Evolutionary conservation across 305 asterid genomes (phyloP).

Genomic region (Fraxinus velutina): DNA sequence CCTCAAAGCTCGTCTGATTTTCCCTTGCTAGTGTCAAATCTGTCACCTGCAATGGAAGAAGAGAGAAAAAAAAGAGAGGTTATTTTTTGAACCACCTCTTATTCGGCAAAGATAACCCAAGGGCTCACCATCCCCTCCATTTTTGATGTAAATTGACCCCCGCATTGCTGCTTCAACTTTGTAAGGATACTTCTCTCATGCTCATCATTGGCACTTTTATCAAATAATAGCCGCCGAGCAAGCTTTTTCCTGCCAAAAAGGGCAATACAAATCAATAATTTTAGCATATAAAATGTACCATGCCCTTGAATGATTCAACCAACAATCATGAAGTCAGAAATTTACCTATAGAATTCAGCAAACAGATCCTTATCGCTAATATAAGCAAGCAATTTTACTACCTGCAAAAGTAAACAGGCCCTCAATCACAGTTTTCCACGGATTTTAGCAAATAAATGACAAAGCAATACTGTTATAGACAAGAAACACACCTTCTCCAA

Average conservation of each 20-base stretch:
- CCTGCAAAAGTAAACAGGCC: constrained; percentile 42
- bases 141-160: constrained; percentile 91
- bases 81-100: neutral
- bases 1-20: constrained; percentile 82
- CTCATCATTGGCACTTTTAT: constrained; percentile 96
- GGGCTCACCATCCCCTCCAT: constrained; percentile 97
- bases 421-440: constrained; percentile 22
- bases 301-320: neutral
- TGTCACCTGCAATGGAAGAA: constrained; percentile 60
- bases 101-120: neutral
- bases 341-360: constrained; percentile 89
- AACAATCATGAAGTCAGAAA: constrained; percentile 7
- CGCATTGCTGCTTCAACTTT: constrained; percentile 94
- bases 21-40: constrained; percentile 96
- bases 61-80: constrained; percentile 6
- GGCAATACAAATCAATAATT: neutral
- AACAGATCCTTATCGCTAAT: constrained; percentile 90
- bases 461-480: neutral
- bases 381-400: constrained; percentile 86
- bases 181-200: constrained; percentile 94
- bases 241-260: constrained; percentile 73
- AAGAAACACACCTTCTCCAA: constrained; percentile 67
- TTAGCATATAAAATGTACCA: neutral
- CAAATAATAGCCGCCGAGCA: constrained; percentile 84
- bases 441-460: constrained; percentile 7